These are phyloP conservation scores for Huntiella decipiens DNA, from an alignment of 2,329 filamentous ascomycete genomes.

Conservation along the genomic window DNA sequence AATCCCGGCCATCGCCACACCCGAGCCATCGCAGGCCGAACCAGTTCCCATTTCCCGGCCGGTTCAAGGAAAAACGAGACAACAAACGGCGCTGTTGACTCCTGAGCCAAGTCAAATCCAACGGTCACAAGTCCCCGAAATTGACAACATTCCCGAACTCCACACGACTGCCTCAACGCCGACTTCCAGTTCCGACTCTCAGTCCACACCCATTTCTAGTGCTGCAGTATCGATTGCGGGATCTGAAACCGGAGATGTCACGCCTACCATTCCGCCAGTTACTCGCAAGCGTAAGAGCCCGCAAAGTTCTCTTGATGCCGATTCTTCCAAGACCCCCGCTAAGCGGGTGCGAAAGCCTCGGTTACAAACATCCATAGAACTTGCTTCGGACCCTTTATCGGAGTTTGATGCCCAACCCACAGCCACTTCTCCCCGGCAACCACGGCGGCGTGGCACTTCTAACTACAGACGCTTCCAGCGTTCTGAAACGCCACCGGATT, in stretches of 20 bases:
- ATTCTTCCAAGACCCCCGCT: background rate
- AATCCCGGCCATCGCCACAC: background rate
- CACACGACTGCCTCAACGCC: slow-evolving; percentile 7
- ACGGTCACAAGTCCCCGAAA: background rate
- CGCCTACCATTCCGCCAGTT: background rate
- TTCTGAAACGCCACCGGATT: slow-evolving; percentile 41
- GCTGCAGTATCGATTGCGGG: slow-evolving; percentile 5
- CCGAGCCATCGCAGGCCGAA: background rate
- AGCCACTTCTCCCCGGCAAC: background rate
- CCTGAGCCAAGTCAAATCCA: slow-evolving; percentile 1
- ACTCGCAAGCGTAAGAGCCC: slow-evolving; percentile 3
- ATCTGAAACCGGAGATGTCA: slow-evolving; percentile 1
- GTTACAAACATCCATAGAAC: slow-evolving; percentile 13
- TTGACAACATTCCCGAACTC: slow-evolving; percentile 8
- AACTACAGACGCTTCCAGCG: slow-evolving; percentile 20
- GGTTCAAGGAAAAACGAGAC: too few species aligned
- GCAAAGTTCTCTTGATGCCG: background rate
- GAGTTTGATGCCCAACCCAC: slow-evolving; percentile 12
- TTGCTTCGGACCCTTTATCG: slow-evolving; percentile 6
- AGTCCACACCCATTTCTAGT: slow-evolving; percentile 8
- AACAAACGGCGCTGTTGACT: background rate
- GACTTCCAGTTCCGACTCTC: slow-evolving; percentile 7
- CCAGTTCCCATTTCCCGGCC: too few species aligned
- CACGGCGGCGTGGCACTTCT: slow-evolving; percentile 9
- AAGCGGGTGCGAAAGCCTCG: slow-evolving; percentile 15